phyloP scores from a whole-genome alignment of 495 filamentous ascomycete species.

The Penicillium canariense region DNA sequence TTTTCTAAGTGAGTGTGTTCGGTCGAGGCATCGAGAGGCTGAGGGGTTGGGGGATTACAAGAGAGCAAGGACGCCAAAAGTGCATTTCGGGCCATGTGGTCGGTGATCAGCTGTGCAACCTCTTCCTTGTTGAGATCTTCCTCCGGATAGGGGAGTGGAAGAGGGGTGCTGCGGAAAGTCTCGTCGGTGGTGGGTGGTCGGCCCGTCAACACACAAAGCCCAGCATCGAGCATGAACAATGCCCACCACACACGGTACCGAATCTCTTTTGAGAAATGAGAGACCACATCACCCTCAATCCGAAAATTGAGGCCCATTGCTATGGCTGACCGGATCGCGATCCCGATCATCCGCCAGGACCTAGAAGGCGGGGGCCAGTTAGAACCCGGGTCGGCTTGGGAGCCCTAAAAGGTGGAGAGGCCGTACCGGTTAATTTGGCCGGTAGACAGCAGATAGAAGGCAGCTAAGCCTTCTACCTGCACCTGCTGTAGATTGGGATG shows the following conservation, averaged over 20 bases:
- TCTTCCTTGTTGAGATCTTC: constrained; percentile 38
- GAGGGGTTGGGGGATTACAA: not conserved
- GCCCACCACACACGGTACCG: constrained; percentile 50
- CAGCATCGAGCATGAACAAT: constrained; percentile 56
- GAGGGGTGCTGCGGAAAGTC: constrained; percentile 55
- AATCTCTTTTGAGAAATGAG: constrained; percentile 46
- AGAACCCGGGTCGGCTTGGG: not conserved
- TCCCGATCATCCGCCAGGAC: constrained; percentile 46
- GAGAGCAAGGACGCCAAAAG: constrained; percentile 16
- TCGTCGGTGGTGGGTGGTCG: constrained; percentile 54
- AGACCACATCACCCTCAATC: constrained; percentile 50
- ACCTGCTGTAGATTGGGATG: constrained; percentile 47
- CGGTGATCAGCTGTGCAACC: constrained; percentile 30
- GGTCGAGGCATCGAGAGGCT: not conserved
- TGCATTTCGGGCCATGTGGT: constrained; percentile 23
- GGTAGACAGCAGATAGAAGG: constrained; percentile 52
- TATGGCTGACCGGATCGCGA: constrained; percentile 56
- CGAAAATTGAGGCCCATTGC: constrained; percentile 61
- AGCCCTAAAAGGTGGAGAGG: not conserved
- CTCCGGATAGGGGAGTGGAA: constrained; percentile 48
- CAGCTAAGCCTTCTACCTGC: constrained; percentile 47
- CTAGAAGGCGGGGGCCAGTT: not conserved
- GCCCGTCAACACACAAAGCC: constrained; percentile 59
- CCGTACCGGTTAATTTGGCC: constrained; percentile 53
- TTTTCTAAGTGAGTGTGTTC: not conserved